Base-by-base conservation (phyloP, 2,329 filamentous ascomycete genomes). In the Fusarium metavorans region DNA sequence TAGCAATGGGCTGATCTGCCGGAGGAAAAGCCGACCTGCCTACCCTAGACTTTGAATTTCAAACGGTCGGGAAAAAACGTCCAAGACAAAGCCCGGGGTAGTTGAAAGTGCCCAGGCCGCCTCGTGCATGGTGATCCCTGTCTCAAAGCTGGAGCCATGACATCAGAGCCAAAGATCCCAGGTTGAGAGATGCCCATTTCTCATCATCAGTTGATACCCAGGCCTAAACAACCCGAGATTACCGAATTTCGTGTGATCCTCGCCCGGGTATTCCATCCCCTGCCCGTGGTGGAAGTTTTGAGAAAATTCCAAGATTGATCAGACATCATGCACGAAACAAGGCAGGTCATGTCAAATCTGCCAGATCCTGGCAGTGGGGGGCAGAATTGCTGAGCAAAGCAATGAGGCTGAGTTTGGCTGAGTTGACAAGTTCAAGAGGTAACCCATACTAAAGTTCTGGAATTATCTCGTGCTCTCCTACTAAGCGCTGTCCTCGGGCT, bases 291-390 rank as follows among this genome's bases (percentile, higher is more conserved):
- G 30, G 66, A 72, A 71, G 56, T 35, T 74, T 71, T 68, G 59
- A 74, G 71, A 72, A 71, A 60, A 57, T 74, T 73, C 71, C 54
- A 72, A 69, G 62, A 32, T 72, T 72, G 48, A 60, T 66, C 64
- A 62, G 59, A n/a, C 32, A 45, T 23, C 37, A 45, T 45, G 27
- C 18, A 14, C 39, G 39, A 59, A 63, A 8, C 70, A 70, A 37
- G 63, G 60, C 14, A 16, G 57, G 18, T 48, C 30, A 25, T 45
- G 41, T 13, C 2, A 56, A 67, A 65, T 52, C 43, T 60, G 41
- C 62, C 39, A 50, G 59, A 72, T 61, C 35, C 56, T 68, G 54
- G 68, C 20, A 68, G 20, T 43, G 61, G 64, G 60, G 66, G 25
- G 16, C 9, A 56, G 14, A 14, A 41, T 50, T 62, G 45, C 64